Percentiles rank a stretch among this genome's conserved stretches.
Conservation (phyloP, 2,329 filamentous ascomycete species). For the Trichoderma semiorbis region DNA sequence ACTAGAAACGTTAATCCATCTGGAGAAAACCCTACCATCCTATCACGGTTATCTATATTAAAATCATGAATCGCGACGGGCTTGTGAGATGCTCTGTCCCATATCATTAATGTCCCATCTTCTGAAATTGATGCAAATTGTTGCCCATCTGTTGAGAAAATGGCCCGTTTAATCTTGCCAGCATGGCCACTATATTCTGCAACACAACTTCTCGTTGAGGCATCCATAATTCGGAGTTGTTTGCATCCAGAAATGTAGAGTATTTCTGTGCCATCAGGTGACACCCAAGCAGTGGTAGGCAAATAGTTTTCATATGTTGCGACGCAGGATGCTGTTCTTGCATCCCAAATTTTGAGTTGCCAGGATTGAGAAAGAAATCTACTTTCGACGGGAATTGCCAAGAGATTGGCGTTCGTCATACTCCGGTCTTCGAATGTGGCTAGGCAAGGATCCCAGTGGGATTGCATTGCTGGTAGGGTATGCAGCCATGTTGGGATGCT, state of each 20-base stretch:
- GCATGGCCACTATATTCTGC: background rate
- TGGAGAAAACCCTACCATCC: background rate
- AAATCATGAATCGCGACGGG: background rate
- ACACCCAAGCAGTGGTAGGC: background rate
- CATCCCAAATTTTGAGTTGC: background rate
- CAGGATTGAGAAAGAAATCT: background rate
- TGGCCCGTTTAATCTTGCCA: background rate
- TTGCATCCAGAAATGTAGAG: background rate
- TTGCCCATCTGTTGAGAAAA: background rate
- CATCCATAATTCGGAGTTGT: background rate
- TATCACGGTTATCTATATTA: no score
- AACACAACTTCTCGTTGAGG: background rate
- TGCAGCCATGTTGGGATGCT: conserved; percentile 22
- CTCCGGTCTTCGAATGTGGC: background rate
- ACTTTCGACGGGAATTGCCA: background rate
- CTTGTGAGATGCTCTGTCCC: background rate
- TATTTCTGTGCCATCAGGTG: background rate
- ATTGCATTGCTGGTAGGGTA: background rate
- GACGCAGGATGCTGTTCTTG: background rate
- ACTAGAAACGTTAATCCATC: background rate
- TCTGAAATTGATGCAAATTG: background rate
- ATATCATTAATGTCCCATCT: background rate
- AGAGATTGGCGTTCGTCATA: accelerated
- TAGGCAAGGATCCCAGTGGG: background rate
- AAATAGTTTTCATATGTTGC: background rate